Conservation (phyloP, 495 filamentous ascomycete species). For the Podospora appendiculata region DNA sequence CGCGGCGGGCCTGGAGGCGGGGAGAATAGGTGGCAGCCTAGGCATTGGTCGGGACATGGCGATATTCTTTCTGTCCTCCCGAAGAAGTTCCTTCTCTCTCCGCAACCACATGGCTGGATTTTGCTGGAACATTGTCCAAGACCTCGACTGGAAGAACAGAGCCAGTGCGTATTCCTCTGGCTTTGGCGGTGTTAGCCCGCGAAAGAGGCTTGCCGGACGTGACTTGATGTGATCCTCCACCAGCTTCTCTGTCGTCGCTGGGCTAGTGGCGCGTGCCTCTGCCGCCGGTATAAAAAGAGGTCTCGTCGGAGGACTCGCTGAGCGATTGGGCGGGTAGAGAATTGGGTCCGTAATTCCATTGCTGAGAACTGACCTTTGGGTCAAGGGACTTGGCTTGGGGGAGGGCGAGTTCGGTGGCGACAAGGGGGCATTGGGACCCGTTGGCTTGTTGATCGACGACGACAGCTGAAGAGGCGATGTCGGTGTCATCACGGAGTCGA, state of each 20-base stretch:
- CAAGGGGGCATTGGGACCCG: constrained; percentile 46
- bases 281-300: constrained; percentile 46
- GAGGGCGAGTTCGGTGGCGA: constrained; percentile 70
- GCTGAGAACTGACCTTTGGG: too few species aligned
- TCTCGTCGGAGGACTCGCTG: constrained; percentile 40
- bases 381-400: constrained; percentile 14
- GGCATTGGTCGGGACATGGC: constrained; percentile 16
- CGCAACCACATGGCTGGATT: constrained; percentile 54
- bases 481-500: constrained; percentile 31
- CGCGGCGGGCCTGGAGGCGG: constrained; percentile 32
- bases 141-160: constrained; percentile 58
- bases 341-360: constrained; percentile 45
- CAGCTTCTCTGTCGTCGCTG: constrained; percentile 13
- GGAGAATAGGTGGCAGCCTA: constrained; percentile 32
- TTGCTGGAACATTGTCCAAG: constrained; percentile 49
- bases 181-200: constrained; percentile 53
- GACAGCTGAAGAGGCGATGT: constrained; percentile 18
- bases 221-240: constrained; percentile 61
- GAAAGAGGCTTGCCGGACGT: constrained; percentile 49
- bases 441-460: constrained; percentile 21
- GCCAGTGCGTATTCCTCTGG: constrained; percentile 63
- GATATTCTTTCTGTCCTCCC: constrained; percentile 37
- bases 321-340: constrained; percentile 45
- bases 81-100: constrained; percentile 53
- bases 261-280: constrained; percentile 26